These are phyloP conservation scores for Anthracocystis walkeri DNA, from an alignment of 1,284 basidiomycete species.

Conservation along the genomic window DNA sequence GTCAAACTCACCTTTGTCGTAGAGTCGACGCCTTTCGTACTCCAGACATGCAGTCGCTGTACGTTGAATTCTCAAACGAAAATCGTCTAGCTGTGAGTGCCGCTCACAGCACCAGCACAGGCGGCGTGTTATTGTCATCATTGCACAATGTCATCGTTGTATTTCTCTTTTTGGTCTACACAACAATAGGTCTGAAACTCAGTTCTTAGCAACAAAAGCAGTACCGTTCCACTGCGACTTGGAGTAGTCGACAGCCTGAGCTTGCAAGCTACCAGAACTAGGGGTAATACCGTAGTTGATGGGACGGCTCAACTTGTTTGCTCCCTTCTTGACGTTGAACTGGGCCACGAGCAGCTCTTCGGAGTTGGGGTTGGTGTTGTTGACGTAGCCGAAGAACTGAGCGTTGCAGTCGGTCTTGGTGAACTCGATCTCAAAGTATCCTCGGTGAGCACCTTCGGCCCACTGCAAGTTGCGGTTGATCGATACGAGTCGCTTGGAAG, in stretches of 20 bases:
- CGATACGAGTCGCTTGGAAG: conserved; percentile 69
- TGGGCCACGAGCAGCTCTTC: conserved; percentile 70
- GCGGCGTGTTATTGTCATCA: no score
- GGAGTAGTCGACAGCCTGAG: conserved; percentile 45
- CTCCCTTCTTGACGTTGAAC: conserved; percentile 70
- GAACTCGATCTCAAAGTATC: conserved; percentile 72
- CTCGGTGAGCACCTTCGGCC: conserved; percentile 77
- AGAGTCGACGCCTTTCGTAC: no score
- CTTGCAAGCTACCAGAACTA: conserved; percentile 48
- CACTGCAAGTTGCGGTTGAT: conserved; percentile 75
- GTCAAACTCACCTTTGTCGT: no score
- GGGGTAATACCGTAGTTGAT: conserved; percentile 72
- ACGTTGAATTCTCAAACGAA: no score
- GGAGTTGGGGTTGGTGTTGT: conserved; percentile 74
- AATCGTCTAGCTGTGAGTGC: no score
- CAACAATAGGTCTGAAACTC: neutral
- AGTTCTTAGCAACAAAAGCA: conserved; percentile 34
- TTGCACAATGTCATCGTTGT: no score
- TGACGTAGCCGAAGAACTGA: conserved; percentile 76
- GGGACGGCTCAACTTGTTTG: conserved; percentile 75
- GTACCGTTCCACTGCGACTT: conserved; percentile 56
- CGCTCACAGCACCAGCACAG: no score
- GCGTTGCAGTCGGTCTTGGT: conserved; percentile 71
- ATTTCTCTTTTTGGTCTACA: no score
- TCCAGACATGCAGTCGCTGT: no score